Evolutionary conservation across 768 basidiomycete species (phyloP), one percentile per base, ranked within the genome.

Genomic region (Cantharellus anzutake): DNA sequence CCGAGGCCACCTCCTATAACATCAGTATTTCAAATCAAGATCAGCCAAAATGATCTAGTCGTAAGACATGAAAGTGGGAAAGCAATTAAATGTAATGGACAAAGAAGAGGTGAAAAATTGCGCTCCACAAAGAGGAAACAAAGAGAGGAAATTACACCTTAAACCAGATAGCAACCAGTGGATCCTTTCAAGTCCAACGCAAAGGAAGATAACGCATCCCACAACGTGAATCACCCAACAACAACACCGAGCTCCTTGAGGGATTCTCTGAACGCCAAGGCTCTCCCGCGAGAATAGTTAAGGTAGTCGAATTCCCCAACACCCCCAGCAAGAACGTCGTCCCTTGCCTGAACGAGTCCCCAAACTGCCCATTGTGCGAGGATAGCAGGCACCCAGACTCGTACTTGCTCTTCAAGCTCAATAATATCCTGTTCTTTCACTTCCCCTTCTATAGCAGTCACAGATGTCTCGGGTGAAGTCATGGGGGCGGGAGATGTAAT

Each of bases 321-420:
- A 64, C 80, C 76, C 44, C 75, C 73, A 16, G 71, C 76, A 65
- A 83, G 78, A 4, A 89, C 63, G 64, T 83, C 79, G 64, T 89
- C 86, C 63, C 79, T 79, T 3, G 88, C 90, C 70, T 94, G 91
- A 3, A 98, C 81, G 63, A 98, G 75, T 4, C 87, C 91, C 96
- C 96, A 99, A 51, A 97, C 72, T 4, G 86, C 82, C 92, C 94
- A 98, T 78, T 85, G 83, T 7, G 79, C 91, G 65, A 92, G 89
- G 29, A 85, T 85, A 3, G 88, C 83, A 5, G 93, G 86, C 65
- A 86, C 84, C 96, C 96, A 99, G 5, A 81, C 74, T 51, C 72
- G 76, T 42, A 98, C 88, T 68, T 93, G 86, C 40, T 74, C 71
- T 62, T 94, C 91, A 42, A 98, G 71, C 11, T 72, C 71, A 69